These are phyloP conservation scores for Candida alai DNA, from an alignment of 805 yeast species.

Conservation along the genomic window DNA sequence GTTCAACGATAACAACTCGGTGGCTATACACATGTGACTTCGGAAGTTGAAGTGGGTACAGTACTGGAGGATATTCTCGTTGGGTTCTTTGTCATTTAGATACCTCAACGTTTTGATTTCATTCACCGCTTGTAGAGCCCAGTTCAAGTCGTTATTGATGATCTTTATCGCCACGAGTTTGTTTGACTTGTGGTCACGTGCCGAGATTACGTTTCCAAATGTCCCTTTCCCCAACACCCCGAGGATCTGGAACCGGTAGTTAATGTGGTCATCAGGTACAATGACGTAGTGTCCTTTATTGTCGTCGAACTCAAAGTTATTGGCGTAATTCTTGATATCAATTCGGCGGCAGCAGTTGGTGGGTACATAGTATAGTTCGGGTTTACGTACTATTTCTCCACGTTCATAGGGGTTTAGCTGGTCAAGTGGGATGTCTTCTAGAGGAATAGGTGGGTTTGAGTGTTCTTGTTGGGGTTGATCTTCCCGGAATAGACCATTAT, in stretches of 20 bases:
- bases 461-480: slow-evolving; percentile 2
- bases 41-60: slow-evolving; percentile 72
- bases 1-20: slow-evolving; percentile 68
- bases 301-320: slow-evolving; percentile 74
- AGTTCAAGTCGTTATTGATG: slow-evolving; percentile 66
- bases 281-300: slow-evolving; percentile 56
- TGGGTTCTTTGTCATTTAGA: slow-evolving; percentile 26
- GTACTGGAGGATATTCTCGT: slow-evolving; percentile 45
- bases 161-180: slow-evolving; percentile 69
- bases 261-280: slow-evolving; percentile 63
- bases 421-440: slow-evolving; percentile 6
- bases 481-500: slow-evolving; percentile 22
- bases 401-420: slow-evolving; percentile 52
- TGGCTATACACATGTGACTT: slow-evolving; percentile 76
- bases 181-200: slow-evolving; percentile 60
- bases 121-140: slow-evolving; percentile 73
- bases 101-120: slow-evolving; percentile 67
- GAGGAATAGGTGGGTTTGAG: slow-evolving; percentile 4
- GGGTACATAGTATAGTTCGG: slow-evolving; percentile 51
- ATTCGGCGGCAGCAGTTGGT: slow-evolving; percentile 18
- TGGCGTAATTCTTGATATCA: slow-evolving; percentile 34
- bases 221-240: slow-evolving; percentile 70
- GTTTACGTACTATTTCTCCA: slow-evolving; percentile 53
- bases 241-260: slow-evolving; percentile 65
- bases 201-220: slow-evolving; percentile 73